Base-by-base conservation (phyloP, 345 rosid genomes). In the Pistacia integerrima region DNA sequence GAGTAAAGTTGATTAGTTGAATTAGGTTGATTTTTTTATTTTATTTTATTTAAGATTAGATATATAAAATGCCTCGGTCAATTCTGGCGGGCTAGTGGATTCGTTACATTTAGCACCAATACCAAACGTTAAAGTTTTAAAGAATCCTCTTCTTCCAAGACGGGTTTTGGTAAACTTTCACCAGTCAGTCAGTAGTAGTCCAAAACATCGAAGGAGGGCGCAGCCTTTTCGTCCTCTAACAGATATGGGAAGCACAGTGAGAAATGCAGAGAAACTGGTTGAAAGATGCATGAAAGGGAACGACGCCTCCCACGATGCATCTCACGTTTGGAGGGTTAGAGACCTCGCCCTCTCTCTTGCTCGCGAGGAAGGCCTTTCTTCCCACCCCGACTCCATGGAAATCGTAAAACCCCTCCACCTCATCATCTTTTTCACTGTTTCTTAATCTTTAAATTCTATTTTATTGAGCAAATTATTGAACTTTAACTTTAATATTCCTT, bases 271-370 rank as follows among this genome's bases (percentile, higher is more conserved):
- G 89, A 71, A 82, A 80, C 74, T 94, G 66, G 92, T 91, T 82
- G 79, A 82, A 46, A 85, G 70, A 70, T 35, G 56, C 60, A 92
- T 93, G 98, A 87, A 85, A 72, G 92, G 89, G 65, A 91, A 94
- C 86, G 97, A 94, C 80, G 87, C 94, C 7, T 92, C 98, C 38
- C 98, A 91, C 70, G 98, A 93, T 72, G 83, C 91, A 13, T 81
- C 74, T 67, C 97, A 94, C 68, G 97, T 91, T 38, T 84, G 90
- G 88, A 87, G 97, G 84, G 97, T 94, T 38, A 80, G 97, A 67
- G 94, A 89, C 82, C 86, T 94, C 16, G 94, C 97, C 33, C 89
- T 93, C 82, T 91, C 97, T 59, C 84, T 92, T 36, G 97, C 97
- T 11, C 84, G 84, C 5, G 94, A 93, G 73, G 93, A 94, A 77